Conservation (phyloP, 2,329 filamentous ascomycete genomes). For the Ophiostoma tasmaniense region DNA sequence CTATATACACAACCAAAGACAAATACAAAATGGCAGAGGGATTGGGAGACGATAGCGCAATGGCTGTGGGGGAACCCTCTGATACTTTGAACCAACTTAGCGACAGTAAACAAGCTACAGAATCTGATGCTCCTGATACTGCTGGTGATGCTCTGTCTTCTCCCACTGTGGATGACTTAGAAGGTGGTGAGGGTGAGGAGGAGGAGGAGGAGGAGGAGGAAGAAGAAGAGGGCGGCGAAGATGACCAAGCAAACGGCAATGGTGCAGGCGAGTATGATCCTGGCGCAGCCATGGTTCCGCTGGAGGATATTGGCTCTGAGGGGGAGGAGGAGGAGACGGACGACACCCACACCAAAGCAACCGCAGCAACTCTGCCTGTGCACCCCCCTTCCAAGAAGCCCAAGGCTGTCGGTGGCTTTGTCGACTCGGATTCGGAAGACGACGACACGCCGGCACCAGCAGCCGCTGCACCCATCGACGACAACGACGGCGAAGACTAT, state of each 20-base stretch:
- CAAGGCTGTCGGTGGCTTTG: slow-evolving; percentile 51
- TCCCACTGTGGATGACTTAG: slow-evolving; percentile 29
- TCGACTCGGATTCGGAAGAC: slow-evolving; percentile 53
- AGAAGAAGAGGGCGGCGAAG: slow-evolving; percentile 10
- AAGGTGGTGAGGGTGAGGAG: slow-evolving; percentile 38
- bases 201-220: slow-evolving; percentile 49
- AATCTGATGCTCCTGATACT: slow-evolving; percentile 37
- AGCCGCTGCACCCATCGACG: not conserved
- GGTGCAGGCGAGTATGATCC: not conserved
- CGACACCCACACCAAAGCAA: slow-evolving; percentile 15
- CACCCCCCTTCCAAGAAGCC: slow-evolving; percentile 45
- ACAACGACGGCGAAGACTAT: slow-evolving; percentile 12
- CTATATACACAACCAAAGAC: slow-evolving; percentile 17
- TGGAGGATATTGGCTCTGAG: not conserved
- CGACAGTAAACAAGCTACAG: slow-evolving; percentile 46
- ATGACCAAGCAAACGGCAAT: not conserved
- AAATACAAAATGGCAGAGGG: slow-evolving; percentile 19
- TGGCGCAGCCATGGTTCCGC: not conserved
- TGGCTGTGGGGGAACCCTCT: slow-evolving; percentile 45
- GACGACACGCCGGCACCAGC: not conserved
- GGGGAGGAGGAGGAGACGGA: not conserved
- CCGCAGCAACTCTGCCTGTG: slow-evolving; percentile 18
- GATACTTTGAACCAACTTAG: slow-evolving; percentile 42
- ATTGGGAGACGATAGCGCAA: slow-evolving; percentile 38
- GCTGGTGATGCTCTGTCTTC: slow-evolving; percentile 39